These are phyloP conservation scores for Magnaporthales sp. DNA, from an alignment of 2,329 filamentous ascomycete species.

Conservation along the genomic window DNA sequence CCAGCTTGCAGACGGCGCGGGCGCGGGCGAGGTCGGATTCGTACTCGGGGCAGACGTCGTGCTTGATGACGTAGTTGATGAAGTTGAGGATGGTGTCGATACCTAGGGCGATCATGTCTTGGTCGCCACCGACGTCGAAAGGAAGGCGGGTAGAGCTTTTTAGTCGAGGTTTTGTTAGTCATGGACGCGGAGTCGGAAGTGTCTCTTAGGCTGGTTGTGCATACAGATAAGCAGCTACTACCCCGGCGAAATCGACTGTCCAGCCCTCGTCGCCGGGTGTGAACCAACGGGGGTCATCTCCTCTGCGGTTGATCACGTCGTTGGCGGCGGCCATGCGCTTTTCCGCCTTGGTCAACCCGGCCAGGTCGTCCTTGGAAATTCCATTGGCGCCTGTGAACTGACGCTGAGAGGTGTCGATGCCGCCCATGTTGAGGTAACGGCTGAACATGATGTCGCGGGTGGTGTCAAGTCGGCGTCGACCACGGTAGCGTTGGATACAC, in stretches of 20 bases:
- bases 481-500: slow-evolving; percentile 74
- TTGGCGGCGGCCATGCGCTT: slow-evolving; percentile 56
- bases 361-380: slow-evolving; percentile 31
- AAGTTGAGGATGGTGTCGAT: slow-evolving; percentile 74
- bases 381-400: slow-evolving; percentile 54
- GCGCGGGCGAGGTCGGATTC: slow-evolving; percentile 57
- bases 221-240: slow-evolving; percentile 73
- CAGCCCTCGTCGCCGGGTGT: slow-evolving; percentile 47
- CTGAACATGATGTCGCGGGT: slow-evolving; percentile 58
- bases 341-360: slow-evolving; percentile 53
- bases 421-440: slow-evolving; percentile 76
- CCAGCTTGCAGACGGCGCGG: slow-evolving; percentile 55
- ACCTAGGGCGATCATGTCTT: slow-evolving; percentile 45
- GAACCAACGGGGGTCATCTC: slow-evolving; percentile 36
- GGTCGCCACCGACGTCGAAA: slow-evolving; percentile 46
- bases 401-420: slow-evolving; percentile 52
- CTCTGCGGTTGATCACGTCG: slow-evolving; percentile 44
- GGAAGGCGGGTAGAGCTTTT: slow-evolving; percentile 47
- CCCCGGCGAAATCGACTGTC: slow-evolving; percentile 70
- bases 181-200: neutral
- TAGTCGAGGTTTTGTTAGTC: neutral
- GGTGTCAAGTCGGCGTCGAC: slow-evolving; percentile 63
- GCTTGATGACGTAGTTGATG: slow-evolving; percentile 75
- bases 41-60: slow-evolving; percentile 82
- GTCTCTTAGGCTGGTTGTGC: slow-evolving; percentile 18